Evolutionary conservation across 805 yeast species (phyloP).

Genomic region (Brettanomyces sp.): DNA sequence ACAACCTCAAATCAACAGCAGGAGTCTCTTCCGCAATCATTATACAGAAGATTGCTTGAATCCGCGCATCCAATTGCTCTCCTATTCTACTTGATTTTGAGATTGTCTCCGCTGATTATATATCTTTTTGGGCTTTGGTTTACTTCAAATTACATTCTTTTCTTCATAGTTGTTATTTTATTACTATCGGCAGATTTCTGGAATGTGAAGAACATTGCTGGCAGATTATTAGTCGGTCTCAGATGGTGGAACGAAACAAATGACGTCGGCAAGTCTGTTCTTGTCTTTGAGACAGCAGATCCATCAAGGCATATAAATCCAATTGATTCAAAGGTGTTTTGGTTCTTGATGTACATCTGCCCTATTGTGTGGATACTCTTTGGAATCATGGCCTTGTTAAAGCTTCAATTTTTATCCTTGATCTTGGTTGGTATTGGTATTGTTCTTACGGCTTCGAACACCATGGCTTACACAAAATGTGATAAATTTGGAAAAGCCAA

Average conservation of each 20-base stretch:
- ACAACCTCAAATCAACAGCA: too few species aligned
- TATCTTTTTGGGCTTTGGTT: slow-evolving; percentile 67
- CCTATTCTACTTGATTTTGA: slow-evolving; percentile 49
- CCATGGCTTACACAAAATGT: slow-evolving; percentile 84
- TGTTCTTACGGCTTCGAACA: slow-evolving; percentile 67
- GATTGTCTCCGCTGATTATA: slow-evolving; percentile 53
- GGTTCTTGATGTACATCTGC: slow-evolving; percentile 67
- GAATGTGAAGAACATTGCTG: slow-evolving; percentile 86
- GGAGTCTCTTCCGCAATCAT: slow-evolving; percentile 9
- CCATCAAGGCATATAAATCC: slow-evolving; percentile 70
- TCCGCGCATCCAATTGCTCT: slow-evolving; percentile 83
- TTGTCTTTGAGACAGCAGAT: slow-evolving; percentile 87
- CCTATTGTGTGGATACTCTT: slow-evolving; percentile 71
- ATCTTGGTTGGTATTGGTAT: slow-evolving; percentile 59
- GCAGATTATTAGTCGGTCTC: slow-evolving; percentile 81
- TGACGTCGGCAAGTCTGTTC: slow-evolving; percentile 53
- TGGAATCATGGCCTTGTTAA: slow-evolving; percentile 69
- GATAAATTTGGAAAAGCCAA: slow-evolving; percentile 88
- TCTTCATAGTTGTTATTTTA: slow-evolving; percentile 71
- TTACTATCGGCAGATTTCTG: slow-evolving; percentile 86
- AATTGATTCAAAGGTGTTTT: slow-evolving; percentile 81
- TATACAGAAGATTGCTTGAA: slow-evolving; percentile 43
- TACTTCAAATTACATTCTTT: slow-evolving; percentile 63
- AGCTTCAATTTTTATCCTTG: slow-evolving; percentile 62
- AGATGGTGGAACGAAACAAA: slow-evolving; percentile 95